phyloP scores from a whole-genome alignment of 257 asterid species.

The Ilex asprella region DNA sequence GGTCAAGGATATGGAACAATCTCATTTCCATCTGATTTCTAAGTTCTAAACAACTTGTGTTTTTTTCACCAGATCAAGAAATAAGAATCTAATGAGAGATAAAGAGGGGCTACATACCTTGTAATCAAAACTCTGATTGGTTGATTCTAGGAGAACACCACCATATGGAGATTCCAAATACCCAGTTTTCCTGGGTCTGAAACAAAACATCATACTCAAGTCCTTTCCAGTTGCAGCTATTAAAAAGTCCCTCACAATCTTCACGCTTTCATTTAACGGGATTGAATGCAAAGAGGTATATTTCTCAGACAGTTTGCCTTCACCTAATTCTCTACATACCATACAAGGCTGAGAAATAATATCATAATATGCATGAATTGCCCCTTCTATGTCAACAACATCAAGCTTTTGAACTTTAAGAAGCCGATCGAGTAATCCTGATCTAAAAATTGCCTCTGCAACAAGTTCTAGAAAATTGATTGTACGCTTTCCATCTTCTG shows the following conservation, averaged over 20 bases:
- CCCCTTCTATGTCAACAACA: slow-evolving; percentile 76
- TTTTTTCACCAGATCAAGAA: too few relatives aligned
- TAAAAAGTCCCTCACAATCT: slow-evolving; percentile 69
- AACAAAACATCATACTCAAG: slow-evolving; percentile 85
- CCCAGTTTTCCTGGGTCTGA: slow-evolving; percentile 41
- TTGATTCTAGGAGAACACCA: slow-evolving; percentile 51
- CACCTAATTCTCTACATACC: slow-evolving; percentile 45
- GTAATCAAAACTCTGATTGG: slow-evolving; percentile 68
- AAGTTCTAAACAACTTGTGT: too few relatives aligned
- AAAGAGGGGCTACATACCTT: slow-evolving; percentile 41
- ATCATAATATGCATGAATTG: slow-evolving; percentile 84
- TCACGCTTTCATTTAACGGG: slow-evolving; percentile 51
- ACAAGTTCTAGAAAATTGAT: slow-evolving; percentile 60
- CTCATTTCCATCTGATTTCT: too few relatives aligned
- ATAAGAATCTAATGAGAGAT: not conserved
- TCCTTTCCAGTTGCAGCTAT: slow-evolving; percentile 96
- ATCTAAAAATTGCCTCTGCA: slow-evolving; percentile 52
- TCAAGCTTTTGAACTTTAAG: slow-evolving; percentile 92
- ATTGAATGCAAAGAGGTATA: slow-evolving; percentile 56
- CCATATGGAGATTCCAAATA: slow-evolving; percentile 38
- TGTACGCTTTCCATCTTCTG: slow-evolving; percentile 59
- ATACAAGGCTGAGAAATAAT: slow-evolving; percentile 59
- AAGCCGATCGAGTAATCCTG: slow-evolving; percentile 62
- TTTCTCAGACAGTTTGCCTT: slow-evolving; percentile 32
- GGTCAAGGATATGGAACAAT: too few relatives aligned